Base-by-base conservation (phyloP, 2,329 filamentous ascomycete species). In the Knufia petricola region DNA sequence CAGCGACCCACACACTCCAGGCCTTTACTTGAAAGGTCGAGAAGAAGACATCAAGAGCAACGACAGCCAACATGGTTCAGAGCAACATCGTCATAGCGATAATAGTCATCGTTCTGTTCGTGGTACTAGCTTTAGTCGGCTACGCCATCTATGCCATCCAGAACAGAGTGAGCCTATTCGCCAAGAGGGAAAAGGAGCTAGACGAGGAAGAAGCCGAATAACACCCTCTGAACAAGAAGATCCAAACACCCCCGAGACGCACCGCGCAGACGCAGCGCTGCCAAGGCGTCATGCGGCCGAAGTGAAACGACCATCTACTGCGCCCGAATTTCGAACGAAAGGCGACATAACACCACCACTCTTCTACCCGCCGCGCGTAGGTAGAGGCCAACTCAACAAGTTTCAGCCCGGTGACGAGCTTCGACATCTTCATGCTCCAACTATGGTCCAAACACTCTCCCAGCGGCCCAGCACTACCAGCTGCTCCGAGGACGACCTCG, bases 91-190 rank as follows among this genome's bases (percentile, higher is more conserved):
- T 68, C 55, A 70, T 74, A 52, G 71, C 70, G 12, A 66, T 74
- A 50, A 74, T 74, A 58, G 65, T 74, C 54, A 71, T 74, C 55
- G 52, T 70, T 38, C 63, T 74, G 48, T 73, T 73, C 57, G 51
- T 74, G 44, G 51, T 73, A 40, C 65, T 74, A 32, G 67, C 66
- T 17, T 50, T 69, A 21, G 64, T 66, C 34, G 69, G 66, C 3
- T 64, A 63, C 54, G 52, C 56, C 13, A 64, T 66, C 49, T 66
- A 63, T 50, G 60, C 60, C 28, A 50, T 64, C n/a, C 61, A 65
- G 51, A 63, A 61, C 53, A 51, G 53, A 43, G 54, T 69, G 39
- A 56, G 54, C 15, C 43, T 63, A 46, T 61, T 61, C 34, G 52
- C 58, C 13, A 56, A 55, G 50, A 48, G 54, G 50, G 56, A 58